A percentile compares a stretch with the other conserved stretches of the same genome.
Evolutionary conservation across 805 yeast species (phyloP).

Genomic region (Saccharomyces jurei): DNA sequence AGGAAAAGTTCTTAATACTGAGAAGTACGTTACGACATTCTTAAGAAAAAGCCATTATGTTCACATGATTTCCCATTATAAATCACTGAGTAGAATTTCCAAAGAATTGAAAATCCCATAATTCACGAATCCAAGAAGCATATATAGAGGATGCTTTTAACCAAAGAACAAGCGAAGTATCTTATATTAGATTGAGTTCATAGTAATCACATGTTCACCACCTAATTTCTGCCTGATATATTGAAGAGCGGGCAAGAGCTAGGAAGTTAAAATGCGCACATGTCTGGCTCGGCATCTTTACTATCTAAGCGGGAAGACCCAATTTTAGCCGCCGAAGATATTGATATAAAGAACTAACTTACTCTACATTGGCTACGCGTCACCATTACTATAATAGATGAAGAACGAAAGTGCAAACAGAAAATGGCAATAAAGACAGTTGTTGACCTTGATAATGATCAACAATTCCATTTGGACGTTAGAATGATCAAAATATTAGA

Average conservation of each 20-base stretch:
- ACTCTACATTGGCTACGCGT: not conserved
- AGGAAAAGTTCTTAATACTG: not conserved
- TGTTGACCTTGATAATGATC: not conserved
- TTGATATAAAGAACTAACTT: not conserved
- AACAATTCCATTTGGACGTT: not conserved
- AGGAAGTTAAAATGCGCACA: not conserved
- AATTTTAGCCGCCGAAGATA: not conserved
- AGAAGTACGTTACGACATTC: too few species aligned
- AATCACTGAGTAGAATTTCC: not conserved
- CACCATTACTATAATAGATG: not conserved
- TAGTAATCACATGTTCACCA: not conserved
- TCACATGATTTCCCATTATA: not conserved
- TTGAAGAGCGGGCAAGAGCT: not conserved
- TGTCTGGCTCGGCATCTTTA: not conserved
- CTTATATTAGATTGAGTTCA: not conserved
- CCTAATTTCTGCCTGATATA: too few species aligned
- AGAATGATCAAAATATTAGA: not conserved
- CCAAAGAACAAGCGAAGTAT: not conserved
- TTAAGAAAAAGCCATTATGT: too few species aligned
- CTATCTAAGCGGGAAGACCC: not conserved
- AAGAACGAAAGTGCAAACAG: not conserved
- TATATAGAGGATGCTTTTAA: not conserved
- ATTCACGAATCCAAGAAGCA: not conserved
- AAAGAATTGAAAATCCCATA: not conserved
- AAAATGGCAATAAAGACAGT: not conserved